Evolutionary conservation across 1,139 yeast species (phyloP), one percentile per base, ranked within the genome.

Genomic region (Hyphopichia pseudoburtonii): DNA sequence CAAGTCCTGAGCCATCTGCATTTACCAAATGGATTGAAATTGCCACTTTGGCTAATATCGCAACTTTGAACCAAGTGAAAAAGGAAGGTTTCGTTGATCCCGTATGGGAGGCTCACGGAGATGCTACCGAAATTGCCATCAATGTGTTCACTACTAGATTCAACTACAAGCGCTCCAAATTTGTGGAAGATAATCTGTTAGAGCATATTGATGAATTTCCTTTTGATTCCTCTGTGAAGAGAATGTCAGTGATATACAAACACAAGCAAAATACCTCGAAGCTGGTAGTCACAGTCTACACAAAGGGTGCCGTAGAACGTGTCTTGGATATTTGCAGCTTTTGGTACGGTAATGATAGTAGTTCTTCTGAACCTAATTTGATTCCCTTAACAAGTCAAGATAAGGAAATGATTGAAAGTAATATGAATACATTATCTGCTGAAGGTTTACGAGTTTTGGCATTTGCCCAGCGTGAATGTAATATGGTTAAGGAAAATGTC

Each of bases 251-350:
- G 1, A 60, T 85, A 32, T 85, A 80, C 56, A 59, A 64, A 35
- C 24, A 43, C 12, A 46, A 37, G 4, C 59, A 66, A 26, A 54
- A 62, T 3, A 59, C 55, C 5, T n/a, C 29, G 10, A n/a, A n/a
- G n/a, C n/a, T n/a, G n/a, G n/a, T n/a, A n/a, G 29, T 14, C 5
- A 54, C 45, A 16, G 72, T 81, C 15, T 81, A 70, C 54, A 76
- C 88, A 22, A 86, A 86, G 54, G 95, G 94, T 51, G 95, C 94
- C 0, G 90, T 82, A 24, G 95, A 86, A 60, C 72, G 90, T 42
- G 66, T 86, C 33, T 57, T 86, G 29, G 70, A 62, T 7, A 70
- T 80, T 38, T 85, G 94, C 56, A 52, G 64, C 12, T 57, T 61
- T 26, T 82, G 88, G 87, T 65, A 65, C 42, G 72, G 73, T 15